A percentile compares a stretch with the other conserved stretches of the same genome.
Conservation (phyloP, 495 filamentous ascomycete species). For the Aspergillus coremiiformis region DNA sequence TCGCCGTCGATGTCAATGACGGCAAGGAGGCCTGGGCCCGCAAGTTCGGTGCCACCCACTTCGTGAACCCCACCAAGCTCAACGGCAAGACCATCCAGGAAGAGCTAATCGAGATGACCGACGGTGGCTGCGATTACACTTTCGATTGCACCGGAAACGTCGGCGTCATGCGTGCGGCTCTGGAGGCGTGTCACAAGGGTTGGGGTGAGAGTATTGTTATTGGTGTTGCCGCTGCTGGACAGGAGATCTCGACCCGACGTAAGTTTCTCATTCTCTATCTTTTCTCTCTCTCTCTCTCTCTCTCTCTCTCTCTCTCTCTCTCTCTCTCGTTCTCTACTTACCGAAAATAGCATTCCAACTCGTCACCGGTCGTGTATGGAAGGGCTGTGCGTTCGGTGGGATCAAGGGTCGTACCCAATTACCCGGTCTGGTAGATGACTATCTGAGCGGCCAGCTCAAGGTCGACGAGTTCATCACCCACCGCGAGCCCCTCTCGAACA, state of each 20-base stretch:
- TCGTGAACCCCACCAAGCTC: conserved; percentile 85
- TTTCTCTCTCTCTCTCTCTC: conserved; percentile 2
- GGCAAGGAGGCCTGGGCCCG: conserved; percentile 82
- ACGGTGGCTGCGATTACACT: conserved; percentile 97
- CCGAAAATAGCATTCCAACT: conserved; percentile 78
- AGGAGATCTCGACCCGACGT: conserved; percentile 96
- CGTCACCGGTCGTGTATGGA: conserved; percentile 96
- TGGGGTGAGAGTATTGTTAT: conserved; percentile 99
- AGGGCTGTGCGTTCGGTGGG: conserved; percentile 93
- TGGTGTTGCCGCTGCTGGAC: conserved; percentile 92
- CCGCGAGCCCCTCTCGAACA: conserved; percentile 67
- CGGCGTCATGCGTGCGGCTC: conserved; percentile 86
- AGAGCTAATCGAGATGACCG: conserved; percentile 94
- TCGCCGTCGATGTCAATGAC: conserved; percentile 92
- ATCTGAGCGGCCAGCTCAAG: conserved; percentile 83
- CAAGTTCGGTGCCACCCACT: conserved; percentile 95
- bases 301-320: conserved; percentile 2
- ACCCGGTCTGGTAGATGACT: conserved; percentile 81
- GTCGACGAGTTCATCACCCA: conserved; percentile 99
- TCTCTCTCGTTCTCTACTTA: conserved; percentile 13
- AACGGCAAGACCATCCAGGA: conserved; percentile 74
- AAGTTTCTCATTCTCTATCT: conserved; percentile 37
- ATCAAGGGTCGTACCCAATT: conserved; percentile 96
- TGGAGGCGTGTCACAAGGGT: conserved; percentile 98
- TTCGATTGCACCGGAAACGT: conserved; percentile 99